These are phyloP conservation scores for Chrysoporthe puriensis DNA, from an alignment of 2,329 filamentous ascomycete species.

Conservation along the genomic window DNA sequence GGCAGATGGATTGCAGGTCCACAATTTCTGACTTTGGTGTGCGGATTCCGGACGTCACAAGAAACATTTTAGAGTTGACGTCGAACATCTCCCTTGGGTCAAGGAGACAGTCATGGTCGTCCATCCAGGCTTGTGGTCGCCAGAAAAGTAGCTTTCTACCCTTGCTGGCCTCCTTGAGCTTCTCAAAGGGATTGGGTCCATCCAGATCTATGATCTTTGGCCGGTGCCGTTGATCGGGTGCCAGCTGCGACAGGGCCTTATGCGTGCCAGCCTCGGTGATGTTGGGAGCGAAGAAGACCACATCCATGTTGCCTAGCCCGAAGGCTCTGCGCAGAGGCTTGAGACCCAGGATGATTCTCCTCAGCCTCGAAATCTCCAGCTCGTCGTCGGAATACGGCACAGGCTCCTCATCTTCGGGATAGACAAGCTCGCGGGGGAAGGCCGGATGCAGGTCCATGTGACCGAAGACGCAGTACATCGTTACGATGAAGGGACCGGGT, in stretches of 20 bases:
- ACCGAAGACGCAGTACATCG: slow-evolving; percentile 34
- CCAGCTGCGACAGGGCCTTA: slow-evolving; percentile 31
- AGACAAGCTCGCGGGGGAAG: slow-evolving; percentile 31
- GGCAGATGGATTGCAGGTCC: slow-evolving; percentile 24
- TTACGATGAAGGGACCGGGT: slow-evolving; percentile 31
- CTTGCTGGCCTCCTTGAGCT: slow-evolving; percentile 23
- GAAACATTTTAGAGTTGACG: slow-evolving; percentile 33
- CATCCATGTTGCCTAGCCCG: slow-evolving; percentile 32
- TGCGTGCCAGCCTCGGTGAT: slow-evolving; percentile 28
- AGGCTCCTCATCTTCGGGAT: slow-evolving; percentile 34
- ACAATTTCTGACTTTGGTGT: slow-evolving; percentile 30
- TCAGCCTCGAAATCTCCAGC: slow-evolving; percentile 29
- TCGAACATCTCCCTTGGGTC: slow-evolving; percentile 32
- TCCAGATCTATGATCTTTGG: slow-evolving; percentile 30
- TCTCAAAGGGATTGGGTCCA: slow-evolving; percentile 4
- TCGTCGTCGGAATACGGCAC: slow-evolving; percentile 30
- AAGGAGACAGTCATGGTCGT: slow-evolving; percentile 31
- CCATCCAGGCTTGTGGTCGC: slow-evolving; percentile 34
- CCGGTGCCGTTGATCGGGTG: slow-evolving; percentile 31
- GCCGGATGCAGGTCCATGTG: slow-evolving; percentile 32
- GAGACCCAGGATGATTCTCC: slow-evolving; percentile 32
- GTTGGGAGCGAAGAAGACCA: slow-evolving; percentile 32
- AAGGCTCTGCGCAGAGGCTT: slow-evolving; percentile 34
- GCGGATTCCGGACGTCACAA: slow-evolving; percentile 31
- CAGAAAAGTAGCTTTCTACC: slow-evolving; percentile 33